Evolutionary conservation across 164 flowering plant genomes (phyloP).

Genomic region (Euptelea pleiosperma): DNA sequence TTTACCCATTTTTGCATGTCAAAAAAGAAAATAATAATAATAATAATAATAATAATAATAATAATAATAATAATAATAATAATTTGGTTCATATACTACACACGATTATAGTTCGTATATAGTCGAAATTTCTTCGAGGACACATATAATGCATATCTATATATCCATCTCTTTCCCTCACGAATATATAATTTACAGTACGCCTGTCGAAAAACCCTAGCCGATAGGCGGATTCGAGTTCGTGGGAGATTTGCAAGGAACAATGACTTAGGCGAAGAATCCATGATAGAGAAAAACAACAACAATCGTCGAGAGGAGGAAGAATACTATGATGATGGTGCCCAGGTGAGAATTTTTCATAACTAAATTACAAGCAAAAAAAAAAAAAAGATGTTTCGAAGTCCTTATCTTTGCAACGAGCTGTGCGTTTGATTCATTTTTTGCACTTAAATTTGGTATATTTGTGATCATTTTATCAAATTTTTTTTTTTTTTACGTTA

Average conservation of each 20-base stretch:
- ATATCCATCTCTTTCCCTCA: not conserved
- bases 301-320: slow-evolving; percentile 15
- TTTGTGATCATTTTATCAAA: not conserved
- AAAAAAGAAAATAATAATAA: not conserved
- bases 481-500: not conserved
- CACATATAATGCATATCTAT: too few species aligned
- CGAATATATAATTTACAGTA: slow-evolving; percentile 53
- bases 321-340: slow-evolving; percentile 15
- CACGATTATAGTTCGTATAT: too few species aligned
- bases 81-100: too few species aligned
- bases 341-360: slow-evolving; percentile 31
- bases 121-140: too few species aligned
- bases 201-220: slow-evolving; percentile 82
- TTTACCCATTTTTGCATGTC: not conserved
- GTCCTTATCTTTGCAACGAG: not conserved
- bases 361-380: not conserved
- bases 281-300: slow-evolving; percentile 11
- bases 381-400: not conserved
- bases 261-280: slow-evolving; percentile 36
- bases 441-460: not conserved
- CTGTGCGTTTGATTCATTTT: not conserved
- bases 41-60: too few species aligned
- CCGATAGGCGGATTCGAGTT: slow-evolving; percentile 69
- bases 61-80: too few species aligned
- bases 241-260: slow-evolving; percentile 89